phyloP scores from a whole-genome alignment of 2,329 filamentous ascomycete species.

The Arthrocladium fulminans region DNA sequence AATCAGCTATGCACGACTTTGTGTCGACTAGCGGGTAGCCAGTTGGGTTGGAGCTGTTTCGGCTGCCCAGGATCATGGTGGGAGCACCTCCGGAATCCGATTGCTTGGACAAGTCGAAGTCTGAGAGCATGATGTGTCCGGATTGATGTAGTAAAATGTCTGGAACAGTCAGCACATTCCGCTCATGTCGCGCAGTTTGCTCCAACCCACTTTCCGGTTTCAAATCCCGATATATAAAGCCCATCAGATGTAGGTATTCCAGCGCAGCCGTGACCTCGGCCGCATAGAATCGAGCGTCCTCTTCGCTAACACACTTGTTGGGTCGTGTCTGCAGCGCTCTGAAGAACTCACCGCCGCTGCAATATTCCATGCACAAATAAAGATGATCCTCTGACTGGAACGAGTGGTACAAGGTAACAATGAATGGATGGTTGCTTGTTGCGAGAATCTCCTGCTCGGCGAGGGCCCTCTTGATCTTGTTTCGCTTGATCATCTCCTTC shows the following conservation, averaged over 20 bases:
- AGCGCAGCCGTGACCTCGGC: conserved; percentile 93
- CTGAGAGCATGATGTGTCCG: conserved; percentile 99
- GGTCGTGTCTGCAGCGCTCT: conserved; percentile 89
- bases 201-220: conserved; percentile 83
- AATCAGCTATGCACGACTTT: conserved; percentile 95
- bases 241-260: conserved; percentile 97
- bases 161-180: conserved; percentile 41
- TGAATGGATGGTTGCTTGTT: conserved; percentile 97
- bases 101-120: conserved; percentile 97
- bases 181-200: not conserved
- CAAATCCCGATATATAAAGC: conserved; percentile 95
- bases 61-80: conserved; percentile 86
- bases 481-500: conserved; percentile 99
- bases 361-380: conserved; percentile 99
- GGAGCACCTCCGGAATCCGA: conserved; percentile 92
- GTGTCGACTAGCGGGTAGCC: conserved; percentile 96
- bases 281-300: conserved; percentile 93
- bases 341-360: conserved; percentile 97
- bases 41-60: conserved; percentile 75
- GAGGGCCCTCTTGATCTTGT: conserved; percentile 97
- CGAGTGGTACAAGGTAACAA: conserved; percentile 95
- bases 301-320: conserved; percentile 94
- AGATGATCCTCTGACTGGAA: conserved; percentile 98
- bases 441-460: conserved; percentile 97
- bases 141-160: conserved; percentile 97